Conservation (phyloP, 768 basidiomycete genomes). For the Hirschioporus abietinus region DNA sequence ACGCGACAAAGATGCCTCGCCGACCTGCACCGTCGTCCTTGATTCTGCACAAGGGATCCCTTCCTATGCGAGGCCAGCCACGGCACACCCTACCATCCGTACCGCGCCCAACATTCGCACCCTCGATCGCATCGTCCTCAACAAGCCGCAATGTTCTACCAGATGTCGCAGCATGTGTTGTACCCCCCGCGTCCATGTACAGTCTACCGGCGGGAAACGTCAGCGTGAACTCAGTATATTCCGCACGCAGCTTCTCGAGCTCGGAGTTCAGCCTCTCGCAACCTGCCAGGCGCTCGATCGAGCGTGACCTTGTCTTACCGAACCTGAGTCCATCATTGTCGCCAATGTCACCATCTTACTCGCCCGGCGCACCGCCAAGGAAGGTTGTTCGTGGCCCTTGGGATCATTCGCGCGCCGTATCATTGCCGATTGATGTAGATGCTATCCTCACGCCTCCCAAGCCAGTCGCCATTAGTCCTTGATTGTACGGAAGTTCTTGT, state of each 20-base stretch:
- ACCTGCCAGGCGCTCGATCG: neutral
- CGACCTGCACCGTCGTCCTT: conserved; percentile 65
- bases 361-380: conserved; percentile 15
- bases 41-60: conserved; percentile 54
- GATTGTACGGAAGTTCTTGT: neutral
- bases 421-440: conserved; percentile 40
- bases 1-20: conserved; percentile 46
- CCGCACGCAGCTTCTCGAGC: neutral
- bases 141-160: neutral
- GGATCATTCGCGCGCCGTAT: conserved; percentile 48
- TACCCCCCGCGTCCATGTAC: neutral
- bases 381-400: conserved; percentile 44
- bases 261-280: neutral
- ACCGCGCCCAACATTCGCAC: conserved; percentile 44
- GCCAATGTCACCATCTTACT: conserved; percentile 12
- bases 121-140: conserved; percentile 9
- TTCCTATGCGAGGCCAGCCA: conserved; percentile 53
- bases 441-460: conserved; percentile 39
- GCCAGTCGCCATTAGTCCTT: conserved; percentile 32
- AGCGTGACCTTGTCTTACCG: neutral
- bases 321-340: neutral
- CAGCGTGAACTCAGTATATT: neutral
- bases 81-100: conserved; percentile 65
- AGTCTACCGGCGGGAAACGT: neutral
- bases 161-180: neutral